These are phyloP conservation scores for Exobasidium rhododendri DNA, from an alignment of 1,284 basidiomycete genomes.

Conservation along the genomic window DNA sequence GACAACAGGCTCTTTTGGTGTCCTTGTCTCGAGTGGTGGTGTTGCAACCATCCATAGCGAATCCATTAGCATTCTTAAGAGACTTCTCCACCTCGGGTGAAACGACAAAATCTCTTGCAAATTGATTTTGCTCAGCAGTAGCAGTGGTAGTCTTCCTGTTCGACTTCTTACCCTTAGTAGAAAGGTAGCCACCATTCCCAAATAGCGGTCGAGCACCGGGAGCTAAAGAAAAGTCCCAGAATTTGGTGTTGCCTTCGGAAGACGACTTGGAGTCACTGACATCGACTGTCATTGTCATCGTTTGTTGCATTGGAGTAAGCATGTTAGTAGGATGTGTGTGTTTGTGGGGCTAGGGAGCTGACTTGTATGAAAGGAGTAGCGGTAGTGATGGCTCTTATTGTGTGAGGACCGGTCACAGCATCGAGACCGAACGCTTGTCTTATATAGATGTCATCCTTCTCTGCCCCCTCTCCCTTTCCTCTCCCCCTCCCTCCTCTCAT, in stretches of 20 bases:
- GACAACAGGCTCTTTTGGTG: not conserved
- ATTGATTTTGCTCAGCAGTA: not conserved
- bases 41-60: not conserved
- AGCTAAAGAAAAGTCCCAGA: not conserved
- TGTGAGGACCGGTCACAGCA: not conserved
- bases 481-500: not conserved
- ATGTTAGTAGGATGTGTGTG: not conserved
- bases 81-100: not conserved
- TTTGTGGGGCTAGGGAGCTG: not conserved
- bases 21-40: not conserved
- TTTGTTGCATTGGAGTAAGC: not conserved
- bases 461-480: not conserved
- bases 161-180: not conserved
- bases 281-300: not conserved
- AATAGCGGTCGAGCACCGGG: not conserved
- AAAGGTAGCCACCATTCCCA: not conserved
- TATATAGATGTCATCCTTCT: not conserved
- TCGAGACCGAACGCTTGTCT: not conserved
- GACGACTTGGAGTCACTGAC: not conserved
- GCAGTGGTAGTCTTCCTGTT: not conserved
- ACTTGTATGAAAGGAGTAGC: not conserved
- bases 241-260: not conserved
- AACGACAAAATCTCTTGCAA: not conserved
- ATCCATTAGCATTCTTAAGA: not conserved
- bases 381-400: not conserved